Evolutionary conservation across 495 filamentous ascomycete species (phyloP), one percentile per base, ranked within the genome.

Genomic region (Entonaema liquescens): DNA sequence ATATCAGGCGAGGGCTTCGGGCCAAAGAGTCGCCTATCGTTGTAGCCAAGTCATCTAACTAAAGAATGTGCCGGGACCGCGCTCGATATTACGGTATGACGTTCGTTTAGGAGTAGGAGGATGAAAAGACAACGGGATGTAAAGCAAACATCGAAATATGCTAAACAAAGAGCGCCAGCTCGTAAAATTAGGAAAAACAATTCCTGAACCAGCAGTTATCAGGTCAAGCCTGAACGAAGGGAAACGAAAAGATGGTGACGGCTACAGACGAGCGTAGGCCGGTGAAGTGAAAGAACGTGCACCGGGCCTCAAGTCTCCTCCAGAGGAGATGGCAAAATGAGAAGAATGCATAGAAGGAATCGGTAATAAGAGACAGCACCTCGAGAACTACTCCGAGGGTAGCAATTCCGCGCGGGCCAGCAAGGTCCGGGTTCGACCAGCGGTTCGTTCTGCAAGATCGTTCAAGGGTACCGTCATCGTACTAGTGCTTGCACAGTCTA

Each of bases 11-110:
- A 76, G 78, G 82, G 82, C 81, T 77, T 79, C 69, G 77, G 78
- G 81, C 81, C 82, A 78, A 77, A 76, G 73, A 72, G 72, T 80
- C 75, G 70, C 67, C 69, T 73, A 60, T 36, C 52, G 78, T 75
- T 71, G 76, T 83, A 62, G 75, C 80, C 74, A 81, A 82, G 75
- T 83, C 82, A 84, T 84, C 81, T 81, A 83, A 77, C 62, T 74
- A 75, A 67, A 65, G 75, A 66, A 60, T 44, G 28, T 75, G 75
- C 78, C 74, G 72, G 75, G 62, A 59, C 73, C 67, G 73, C 74
- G 75, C 72, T 67, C 59, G 74, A 79, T 73, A 68, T 62, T 76
- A 68, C 64, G 65, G 57, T 58, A 53, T 55, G 69, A 68, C 71
- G 69, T 68, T 72, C 69, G 58, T 56, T 50, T 62, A 31, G 57